Percentiles rank a stretch among this genome's conserved stretches.
phyloP scores from a whole-genome alignment of 441 rosid genomes.

The Rhodomyrtus psidioides region DNA sequence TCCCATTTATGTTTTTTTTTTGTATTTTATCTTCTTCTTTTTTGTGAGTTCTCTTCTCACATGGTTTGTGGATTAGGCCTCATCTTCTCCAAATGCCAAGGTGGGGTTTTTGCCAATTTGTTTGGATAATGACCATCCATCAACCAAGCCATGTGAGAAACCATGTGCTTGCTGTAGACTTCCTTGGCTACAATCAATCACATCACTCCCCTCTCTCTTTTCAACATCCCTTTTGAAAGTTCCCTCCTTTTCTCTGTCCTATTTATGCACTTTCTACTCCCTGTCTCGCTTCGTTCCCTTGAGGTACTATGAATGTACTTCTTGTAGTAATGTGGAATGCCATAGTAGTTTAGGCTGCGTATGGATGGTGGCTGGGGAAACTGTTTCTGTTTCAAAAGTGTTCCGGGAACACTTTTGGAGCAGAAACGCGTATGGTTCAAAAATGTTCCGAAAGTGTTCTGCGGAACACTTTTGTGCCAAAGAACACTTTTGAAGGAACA shows the following conservation, averaged over 20 bases:
- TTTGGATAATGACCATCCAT: not conserved
- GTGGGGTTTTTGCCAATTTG: not conserved
- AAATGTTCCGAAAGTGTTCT: no score
- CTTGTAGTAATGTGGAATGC: no score
- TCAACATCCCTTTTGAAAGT: not conserved
- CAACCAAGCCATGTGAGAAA: not conserved
- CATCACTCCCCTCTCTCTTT: not conserved
- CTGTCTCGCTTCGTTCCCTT: fast-evolving
- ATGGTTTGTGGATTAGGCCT: not conserved
- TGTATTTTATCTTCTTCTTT: not conserved
- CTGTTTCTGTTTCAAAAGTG: no score
- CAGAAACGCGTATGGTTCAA: no score
- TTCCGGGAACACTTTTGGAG: no score
- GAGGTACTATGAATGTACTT: not conserved
- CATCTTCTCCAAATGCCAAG: not conserved
- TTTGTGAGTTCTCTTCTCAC: not conserved
- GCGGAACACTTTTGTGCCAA: no score
- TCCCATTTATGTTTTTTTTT: not conserved
- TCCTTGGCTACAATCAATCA: not conserved
- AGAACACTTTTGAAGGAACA: no score
- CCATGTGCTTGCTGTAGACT: not conserved
- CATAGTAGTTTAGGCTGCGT: not conserved
- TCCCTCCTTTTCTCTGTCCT: not conserved
- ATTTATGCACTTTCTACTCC: not conserved
- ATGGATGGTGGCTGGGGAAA: no score